These are phyloP conservation scores for Alternaria rosae DNA, from an alignment of 2,329 filamentous ascomycete genomes.

Conservation along the genomic window DNA sequence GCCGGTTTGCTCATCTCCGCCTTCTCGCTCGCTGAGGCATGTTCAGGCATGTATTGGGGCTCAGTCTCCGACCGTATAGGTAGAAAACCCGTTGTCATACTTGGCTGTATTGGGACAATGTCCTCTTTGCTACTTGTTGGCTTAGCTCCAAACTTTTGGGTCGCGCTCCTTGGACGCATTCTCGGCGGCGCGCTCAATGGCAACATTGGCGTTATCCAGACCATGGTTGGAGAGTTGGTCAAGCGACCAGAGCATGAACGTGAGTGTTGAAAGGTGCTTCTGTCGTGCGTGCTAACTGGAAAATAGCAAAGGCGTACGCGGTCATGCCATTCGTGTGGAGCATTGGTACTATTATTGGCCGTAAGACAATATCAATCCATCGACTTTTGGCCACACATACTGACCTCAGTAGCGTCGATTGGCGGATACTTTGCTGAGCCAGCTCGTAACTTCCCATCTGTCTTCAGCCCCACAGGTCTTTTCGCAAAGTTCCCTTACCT, in stretches of 20 bases:
- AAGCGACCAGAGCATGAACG: conserved; percentile 85
- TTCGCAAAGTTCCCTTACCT: conserved; percentile 86
- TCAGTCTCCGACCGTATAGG: conserved; percentile 50
- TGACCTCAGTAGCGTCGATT: conserved; percentile 67
- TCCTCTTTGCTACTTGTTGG: conserved; percentile 84
- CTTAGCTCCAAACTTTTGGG: conserved; percentile 81
- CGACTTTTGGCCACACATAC: conserved; percentile 7
- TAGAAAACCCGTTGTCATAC: conserved; percentile 50
- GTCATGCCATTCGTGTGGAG: conserved; percentile 91
- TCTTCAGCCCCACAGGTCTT: conserved; percentile 72
- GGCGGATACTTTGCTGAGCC: conserved; percentile 88
- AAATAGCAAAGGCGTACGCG: conserved; percentile 81
- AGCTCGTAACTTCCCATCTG: conserved; percentile 72
- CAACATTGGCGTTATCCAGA: conserved; percentile 79
- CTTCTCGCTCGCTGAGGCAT: conserved; percentile 84
- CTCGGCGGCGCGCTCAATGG: conserved; percentile 86
- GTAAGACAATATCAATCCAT: conserved; percentile 32
- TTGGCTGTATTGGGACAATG: conserved; percentile 76
- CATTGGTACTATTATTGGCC: conserved; percentile 85
- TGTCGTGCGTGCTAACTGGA: conserved; percentile 64
- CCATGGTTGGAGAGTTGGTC: conserved; percentile 90
- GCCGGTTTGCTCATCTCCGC: conserved; percentile 87
- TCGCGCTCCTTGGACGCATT: conserved; percentile 77
- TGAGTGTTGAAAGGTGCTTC: conserved; percentile 55
- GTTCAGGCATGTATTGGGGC: conserved; percentile 74